Evolutionary conservation across 257 asterid genomes (phyloP).

Genomic region (Plantago elongata): DNA sequence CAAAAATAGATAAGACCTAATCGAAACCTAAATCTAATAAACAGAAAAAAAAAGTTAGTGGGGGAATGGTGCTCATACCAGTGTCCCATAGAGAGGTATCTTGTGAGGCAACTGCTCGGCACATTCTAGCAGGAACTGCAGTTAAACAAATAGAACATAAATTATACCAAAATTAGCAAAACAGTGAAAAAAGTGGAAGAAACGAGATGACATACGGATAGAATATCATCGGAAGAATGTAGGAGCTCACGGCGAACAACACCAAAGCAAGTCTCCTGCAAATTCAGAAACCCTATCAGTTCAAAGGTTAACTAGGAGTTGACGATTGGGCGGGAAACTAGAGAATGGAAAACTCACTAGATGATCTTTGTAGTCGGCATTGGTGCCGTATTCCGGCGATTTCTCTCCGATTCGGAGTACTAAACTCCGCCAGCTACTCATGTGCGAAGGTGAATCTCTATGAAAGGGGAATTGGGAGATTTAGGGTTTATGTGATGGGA

Average conservation of each 20-base stretch:
- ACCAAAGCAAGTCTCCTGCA: slow-evolving; percentile 89
- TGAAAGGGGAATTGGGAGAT: neutral
- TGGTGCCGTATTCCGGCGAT: slow-evolving; percentile 82
- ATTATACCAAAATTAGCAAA: neutral
- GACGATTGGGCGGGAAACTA: slow-evolving; percentile 32
- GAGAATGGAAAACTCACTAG: slow-evolving; percentile 41
- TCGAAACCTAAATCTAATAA: neutral
- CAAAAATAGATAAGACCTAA: neutral
- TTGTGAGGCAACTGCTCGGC: slow-evolving; percentile 98
- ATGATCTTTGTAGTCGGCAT: slow-evolving; percentile 77
- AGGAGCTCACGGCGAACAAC: slow-evolving; percentile 80
- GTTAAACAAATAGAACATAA: slow-evolving; percentile 17
- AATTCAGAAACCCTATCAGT: neutral
- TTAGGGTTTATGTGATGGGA: slow-evolving; percentile 19
- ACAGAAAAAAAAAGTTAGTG: too few relatives aligned
- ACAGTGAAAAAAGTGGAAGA: neutral
- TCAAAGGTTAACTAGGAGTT: slow-evolving; percentile 10
- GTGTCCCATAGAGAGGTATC: slow-evolving; percentile 84
- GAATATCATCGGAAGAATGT: slow-evolving; percentile 55
- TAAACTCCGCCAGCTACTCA: slow-evolving; percentile 79
- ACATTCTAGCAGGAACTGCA: slow-evolving; percentile 92
- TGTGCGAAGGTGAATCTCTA: slow-evolving; percentile 8
- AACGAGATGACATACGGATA: slow-evolving; percentile 28
- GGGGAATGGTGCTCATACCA: slow-evolving; percentile 52
- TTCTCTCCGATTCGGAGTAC: slow-evolving; percentile 92